These are phyloP conservation scores for Epithele typhae DNA, from an alignment of 768 basidiomycete species.

Conservation along the genomic window DNA sequence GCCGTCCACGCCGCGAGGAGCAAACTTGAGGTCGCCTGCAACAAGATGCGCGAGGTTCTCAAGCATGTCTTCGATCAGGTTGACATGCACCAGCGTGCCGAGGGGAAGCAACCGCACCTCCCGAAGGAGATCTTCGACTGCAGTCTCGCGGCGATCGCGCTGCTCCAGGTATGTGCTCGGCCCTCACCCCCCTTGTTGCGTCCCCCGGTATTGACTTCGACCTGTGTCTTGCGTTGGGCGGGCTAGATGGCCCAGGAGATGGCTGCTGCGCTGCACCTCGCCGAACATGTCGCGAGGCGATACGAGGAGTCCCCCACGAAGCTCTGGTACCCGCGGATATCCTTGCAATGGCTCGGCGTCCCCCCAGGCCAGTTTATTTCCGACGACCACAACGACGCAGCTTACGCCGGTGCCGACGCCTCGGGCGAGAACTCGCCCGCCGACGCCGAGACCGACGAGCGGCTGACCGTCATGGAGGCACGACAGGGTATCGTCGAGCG, in stretches of 20 bases:
- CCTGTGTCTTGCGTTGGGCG: not conserved
- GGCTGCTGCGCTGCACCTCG: slow-evolving; percentile 31
- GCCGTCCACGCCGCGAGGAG: slow-evolving; percentile 15
- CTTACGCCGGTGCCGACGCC: not conserved
- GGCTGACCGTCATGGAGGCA: slow-evolving; percentile 29
- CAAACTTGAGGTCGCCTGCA: slow-evolving; percentile 20
- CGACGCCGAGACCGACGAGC: slow-evolving; percentile 9
- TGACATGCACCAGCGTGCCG: slow-evolving; percentile 22
- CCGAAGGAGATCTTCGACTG: slow-evolving; percentile 30
- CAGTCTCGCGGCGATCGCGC: slow-evolving; percentile 38
- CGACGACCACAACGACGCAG: slow-evolving; percentile 21
- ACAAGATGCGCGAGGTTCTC: slow-evolving; percentile 29
- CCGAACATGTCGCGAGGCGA: slow-evolving; percentile 24
- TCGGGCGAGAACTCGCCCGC: not conserved
- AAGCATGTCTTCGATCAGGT: slow-evolving; percentile 28
- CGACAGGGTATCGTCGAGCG: slow-evolving; percentile 31
- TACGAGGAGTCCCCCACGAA: slow-evolving; percentile 31
- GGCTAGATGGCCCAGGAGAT: slow-evolving; percentile 41
- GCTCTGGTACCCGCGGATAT: slow-evolving; percentile 38
- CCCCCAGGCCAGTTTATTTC: slow-evolving; percentile 29
- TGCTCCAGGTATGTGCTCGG: slow-evolving; percentile 35
- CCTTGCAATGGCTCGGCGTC: slow-evolving; percentile 39
- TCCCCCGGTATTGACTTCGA: not conserved
- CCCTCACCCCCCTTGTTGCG: not conserved
- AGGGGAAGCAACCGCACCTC: slow-evolving; percentile 18